Percentiles rank a stretch among this genome's conserved stretches.
phyloP scores from a whole-genome alignment of 306 rosid genomes.

The Lupinus albus region DNA sequence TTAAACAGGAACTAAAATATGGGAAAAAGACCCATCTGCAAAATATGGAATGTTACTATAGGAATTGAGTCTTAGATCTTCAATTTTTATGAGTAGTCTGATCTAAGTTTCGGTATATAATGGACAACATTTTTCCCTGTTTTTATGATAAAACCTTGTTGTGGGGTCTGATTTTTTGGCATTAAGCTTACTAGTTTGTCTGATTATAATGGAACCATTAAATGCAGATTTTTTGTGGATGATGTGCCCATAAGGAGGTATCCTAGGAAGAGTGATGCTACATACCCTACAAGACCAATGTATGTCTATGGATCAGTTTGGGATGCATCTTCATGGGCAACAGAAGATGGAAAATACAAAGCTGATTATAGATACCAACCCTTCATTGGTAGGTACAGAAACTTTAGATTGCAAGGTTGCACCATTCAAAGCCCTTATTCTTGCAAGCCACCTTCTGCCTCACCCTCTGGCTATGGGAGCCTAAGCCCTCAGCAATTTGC shows the following conservation, averaged over 20 bases:
- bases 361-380: constrained; percentile 88
- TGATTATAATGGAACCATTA: constrained; percentile 12
- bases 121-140: too few relatives aligned
- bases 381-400: constrained; percentile 62
- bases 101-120: too few relatives aligned
- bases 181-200: constrained; percentile 34
- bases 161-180: constrained; percentile 3
- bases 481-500: constrained; percentile 58
- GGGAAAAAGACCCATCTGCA: too few relatives aligned
- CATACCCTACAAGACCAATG: constrained; percentile 84
- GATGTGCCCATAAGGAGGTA: constrained; percentile 87
- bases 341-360: constrained; percentile 90
- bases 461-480: constrained; percentile 48
- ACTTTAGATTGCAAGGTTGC: constrained; percentile 70
- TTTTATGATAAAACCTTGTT: too few relatives aligned
- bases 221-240: constrained; percentile 78
- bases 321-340: constrained; percentile 99
- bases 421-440: constrained; percentile 41
- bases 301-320: constrained; percentile 87
- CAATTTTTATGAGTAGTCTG: too few relatives aligned
- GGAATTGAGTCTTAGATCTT: too few relatives aligned
- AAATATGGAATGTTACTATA: too few relatives aligned
- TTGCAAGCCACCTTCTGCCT: constrained; percentile 57
- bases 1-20: too few relatives aligned
- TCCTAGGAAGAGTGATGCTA: constrained; percentile 67